Evolutionary conservation across 202 grass and related monocot genomes (phyloP), one percentile per base, ranked within the genome.

Genomic region (Eragrostis tef): DNA sequence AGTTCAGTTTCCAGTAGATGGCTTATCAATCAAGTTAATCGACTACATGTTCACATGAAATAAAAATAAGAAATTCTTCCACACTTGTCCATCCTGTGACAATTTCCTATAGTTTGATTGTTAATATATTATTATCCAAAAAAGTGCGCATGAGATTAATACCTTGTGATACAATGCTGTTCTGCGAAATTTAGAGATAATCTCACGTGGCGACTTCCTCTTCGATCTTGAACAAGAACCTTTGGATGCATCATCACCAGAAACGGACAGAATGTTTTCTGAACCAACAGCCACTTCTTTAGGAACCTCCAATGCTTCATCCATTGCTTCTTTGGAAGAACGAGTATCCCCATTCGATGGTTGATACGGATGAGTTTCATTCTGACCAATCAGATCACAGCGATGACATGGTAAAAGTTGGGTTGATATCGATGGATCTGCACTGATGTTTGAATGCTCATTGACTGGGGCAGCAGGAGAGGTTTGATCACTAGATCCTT

Each of bases 171-270:
- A 13, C 64, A 60, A 81, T 58, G 56, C 7, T 64, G 71, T 77
- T 60, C 62, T 52, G 51, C 58, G 68, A 64, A 54, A 31, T 48
- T 75, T 83, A 1, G 57, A 75, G 46, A 75, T 63, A 85, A 64
- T 36, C 21, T 31, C 73, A 26, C 12, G 58, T 47, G 31, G 24
- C 9, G 67, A 51, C 52, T 64, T 61, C 74, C 31, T 70, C n/a
- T 69, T 73, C 27, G 67, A 62, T 45, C 63, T 42, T 77, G 65
- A 82, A 82, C 34, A 74, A 79, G 77, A 71, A 69, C 46, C 81
- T 82, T 80, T 50, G 15, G 42, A 79, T 27, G 71, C 57, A 82
- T 77, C 46, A 85, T 22, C 20, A 19, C 13, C 44, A 52, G 77
- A 65, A 64, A 41, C 15, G 6, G 46, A 6, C 4, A 19, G 9